Evolutionary conservation across 148 eudicot species (phyloP), one percentile per base, ranked within the genome.

Genomic region (Rhododendron simsii): DNA sequence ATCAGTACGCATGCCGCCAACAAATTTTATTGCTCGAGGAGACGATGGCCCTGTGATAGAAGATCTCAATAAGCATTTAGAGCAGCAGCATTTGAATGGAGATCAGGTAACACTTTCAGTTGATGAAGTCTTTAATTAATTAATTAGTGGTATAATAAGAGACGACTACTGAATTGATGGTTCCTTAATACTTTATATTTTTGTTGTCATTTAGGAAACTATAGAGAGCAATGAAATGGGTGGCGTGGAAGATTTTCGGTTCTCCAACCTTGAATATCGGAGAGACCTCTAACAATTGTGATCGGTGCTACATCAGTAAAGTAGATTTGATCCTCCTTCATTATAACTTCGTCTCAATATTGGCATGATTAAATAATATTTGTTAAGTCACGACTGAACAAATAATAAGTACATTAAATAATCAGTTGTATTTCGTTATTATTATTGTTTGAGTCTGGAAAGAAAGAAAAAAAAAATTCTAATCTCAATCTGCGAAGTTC

Each of bases 221-320:
- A 61, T 2, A 23, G 0, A 0, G 69, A 12, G 0, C 0, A 0
- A 0, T 6, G 44, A 61, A 21, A 61, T 21, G 69, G 0, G 0
- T 21, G 69, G 8, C n/a, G 26, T 20, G 0, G 65, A 20, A 59
- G 65, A 59, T 53, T 35, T 35, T 35, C 23, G 3, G 35, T 39
- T 39, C 41, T 39, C 4, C 41, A 3, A 4, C 41, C 41, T 39
- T 39, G 4, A 39, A 39, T 39, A 39, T 39, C 30, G 30, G 30
- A 30, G 30, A 30, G 30, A 30, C 30, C 0, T 37, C 37, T 37
- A 37, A 37, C 37, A 37, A 14, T 13, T 51, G 16, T 51, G 3
- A 16, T 11, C 15, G 7, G 1, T 57, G 23, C 2, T 4, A 61
- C 3, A 61, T 23, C 10, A 7, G 2, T 61, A 7, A 63, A 63